Percentiles rank a stretch among this genome's conserved stretches.
Conservation (phyloP, 805 yeast genomes). For the Ogataea salicorniae region DNA sequence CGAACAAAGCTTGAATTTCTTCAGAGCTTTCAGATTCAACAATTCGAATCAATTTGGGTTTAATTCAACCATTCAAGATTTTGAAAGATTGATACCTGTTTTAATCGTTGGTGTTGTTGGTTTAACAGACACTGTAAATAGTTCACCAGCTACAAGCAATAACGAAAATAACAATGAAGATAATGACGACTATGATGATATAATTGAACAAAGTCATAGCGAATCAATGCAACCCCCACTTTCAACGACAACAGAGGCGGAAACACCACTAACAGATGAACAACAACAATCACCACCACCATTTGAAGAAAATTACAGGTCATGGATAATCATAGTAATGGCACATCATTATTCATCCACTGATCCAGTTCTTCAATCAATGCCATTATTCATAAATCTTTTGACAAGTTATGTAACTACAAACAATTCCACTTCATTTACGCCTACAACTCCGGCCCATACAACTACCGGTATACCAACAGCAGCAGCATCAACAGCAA, state of each 20-base stretch:
- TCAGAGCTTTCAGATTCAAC: slow-evolving; percentile 40
- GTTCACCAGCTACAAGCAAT: background rate
- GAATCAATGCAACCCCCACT: background rate
- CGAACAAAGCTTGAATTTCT: slow-evolving; percentile 30
- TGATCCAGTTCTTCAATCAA: slow-evolving; percentile 39
- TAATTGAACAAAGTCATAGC: background rate
- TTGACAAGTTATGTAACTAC: slow-evolving; percentile 20
- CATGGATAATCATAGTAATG: slow-evolving; percentile 61
- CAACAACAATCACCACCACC: background rate
- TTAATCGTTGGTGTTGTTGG: slow-evolving; percentile 30
- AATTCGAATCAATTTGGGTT: slow-evolving; percentile 14
- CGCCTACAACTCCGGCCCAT: background rate
- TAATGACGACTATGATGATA: background rate
- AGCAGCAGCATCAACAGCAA: slow-evolving; percentile 1
- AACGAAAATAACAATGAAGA: background rate
- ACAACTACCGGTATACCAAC: slow-evolving; percentile 5
- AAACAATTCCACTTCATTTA: slow-evolving; percentile 1
- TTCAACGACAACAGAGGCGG: background rate
- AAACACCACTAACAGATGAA: background rate
- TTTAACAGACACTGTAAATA: slow-evolving; percentile 13
- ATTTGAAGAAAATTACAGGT: slow-evolving; percentile 29
- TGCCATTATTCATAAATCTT: slow-evolving; percentile 27
- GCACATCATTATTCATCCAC: slow-evolving; percentile 45
- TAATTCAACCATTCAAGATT: slow-evolving; percentile 7
- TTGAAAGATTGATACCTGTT: slow-evolving; percentile 24